Conservation (phyloP, 2,329 filamentous ascomycete species). For the Fusarium neocosmosporiellum region DNA sequence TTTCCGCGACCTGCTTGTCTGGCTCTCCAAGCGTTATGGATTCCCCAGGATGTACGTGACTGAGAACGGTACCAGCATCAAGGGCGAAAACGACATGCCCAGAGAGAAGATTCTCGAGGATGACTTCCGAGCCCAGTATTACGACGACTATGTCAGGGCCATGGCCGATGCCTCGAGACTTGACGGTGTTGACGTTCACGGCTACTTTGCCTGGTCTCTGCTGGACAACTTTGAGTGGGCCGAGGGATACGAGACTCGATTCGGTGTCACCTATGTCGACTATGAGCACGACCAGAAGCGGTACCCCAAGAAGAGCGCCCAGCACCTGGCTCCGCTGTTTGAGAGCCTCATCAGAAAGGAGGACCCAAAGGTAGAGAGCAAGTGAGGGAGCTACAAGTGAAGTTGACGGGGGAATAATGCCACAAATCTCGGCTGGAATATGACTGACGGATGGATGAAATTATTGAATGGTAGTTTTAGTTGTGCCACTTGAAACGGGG, state of each 20-base stretch:
- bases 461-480: neutral
- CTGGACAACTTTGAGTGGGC: conserved; percentile 95
- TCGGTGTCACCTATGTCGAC: conserved; percentile 86
- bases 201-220: conserved; percentile 88
- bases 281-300: conserved; percentile 83
- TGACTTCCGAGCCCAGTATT: conserved; percentile 85
- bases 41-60: conserved; percentile 86
- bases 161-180: conserved; percentile 77
- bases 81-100: conserved; percentile 82
- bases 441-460: neutral
- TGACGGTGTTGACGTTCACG: conserved; percentile 82
- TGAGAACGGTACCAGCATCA: conserved; percentile 87
- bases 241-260: conserved; percentile 89
- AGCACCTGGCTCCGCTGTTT: conserved; percentile 77
- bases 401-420: neutral
- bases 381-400: conserved; percentile 14
- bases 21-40: conserved; percentile 81
- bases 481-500: conserved; percentile 4
- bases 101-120: conserved; percentile 80
- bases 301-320: conserved; percentile 86
- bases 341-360: conserved; percentile 74
- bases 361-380: conserved; percentile 21
- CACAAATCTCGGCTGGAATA: conserved; percentile 5
- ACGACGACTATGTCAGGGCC: conserved; percentile 79
- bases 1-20: conserved; percentile 81